Base-by-base conservation (phyloP, 306 rosid genomes). In the Castanospermum australe region DNA sequence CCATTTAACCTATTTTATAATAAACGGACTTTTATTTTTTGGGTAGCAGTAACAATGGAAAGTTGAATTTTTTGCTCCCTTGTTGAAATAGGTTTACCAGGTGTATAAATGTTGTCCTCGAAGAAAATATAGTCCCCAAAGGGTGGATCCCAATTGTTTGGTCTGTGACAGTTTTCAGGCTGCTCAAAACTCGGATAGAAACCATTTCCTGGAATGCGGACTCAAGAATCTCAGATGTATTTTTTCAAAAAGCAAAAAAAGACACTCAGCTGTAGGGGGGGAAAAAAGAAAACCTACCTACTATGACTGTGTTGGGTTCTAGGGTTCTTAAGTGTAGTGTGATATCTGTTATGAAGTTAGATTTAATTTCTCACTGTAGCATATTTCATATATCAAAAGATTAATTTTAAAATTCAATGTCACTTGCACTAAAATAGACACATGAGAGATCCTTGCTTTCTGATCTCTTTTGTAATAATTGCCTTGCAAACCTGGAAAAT, bases 401-500 rank as follows among this genome's bases (percentile, higher is more conserved):
- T 28, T 25, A 8, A 48, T 38, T 67, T 50, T 18, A 47, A 67
- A 38, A 52, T 71, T 51, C 73, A 54, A 35, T 45, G 35, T 71
- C 52, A 25, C 47, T 45, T 72, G 25, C 22, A 10, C 65, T 14
- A 42, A 33, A 42, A 51, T 62, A 24, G 22, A 41, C 21, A 33
- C 25, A 54, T 15, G 18, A 56, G 32, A 38, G 15, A 17, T 44
- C 59, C 79, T 5, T 44, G 32, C 75, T 84, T 79, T 50, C 25
- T 57, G 59, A 2, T 61, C 32, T 56, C 30, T 70, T 54, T 45
- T 9, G 8, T 67, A 28, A 24, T 77, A 20, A 64, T 70, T 83
- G 32, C 67, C 73, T 83, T 73, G 66, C 81, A 67, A 50, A 72
- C 74, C 20, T 14, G 67, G 84, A 62, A 77, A 5, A 47, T 24